Base-by-base conservation (phyloP, 2,329 filamentous ascomycete species). In the Furcasterigmium furcatum region DNA sequence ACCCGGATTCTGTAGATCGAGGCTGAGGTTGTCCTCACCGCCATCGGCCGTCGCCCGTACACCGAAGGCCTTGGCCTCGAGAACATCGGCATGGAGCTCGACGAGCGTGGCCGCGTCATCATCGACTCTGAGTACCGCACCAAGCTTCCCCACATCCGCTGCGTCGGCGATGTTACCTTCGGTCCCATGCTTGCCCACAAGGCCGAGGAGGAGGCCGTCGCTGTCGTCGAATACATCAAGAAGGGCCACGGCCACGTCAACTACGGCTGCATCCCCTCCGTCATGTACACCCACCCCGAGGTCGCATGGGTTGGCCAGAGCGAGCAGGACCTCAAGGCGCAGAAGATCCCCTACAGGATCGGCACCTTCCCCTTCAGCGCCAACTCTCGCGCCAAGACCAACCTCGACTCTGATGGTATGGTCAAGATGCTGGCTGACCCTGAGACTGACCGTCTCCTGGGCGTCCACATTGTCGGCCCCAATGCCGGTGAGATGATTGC, bases 401-500 rank as follows among this genome's bases (percentile, higher is more conserved):
- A 97, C 78, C 77, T 95, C 57, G 94, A 99, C 65, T 88, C 88
- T 29, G 94, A 99, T 48, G 94, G 94, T 58, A 74, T 96, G 69
- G 94, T 99, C 60, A 99, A 99, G 81, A 95, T 99, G 76, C 78
- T 99, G 51, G 86, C 91, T 30, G 94, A 99, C 66, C 90, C 91
- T 43, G 88, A 97, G 80, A 99, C 94, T 29, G 94, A 99, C 72
- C 84, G 94, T 57, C 87, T 99, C 57, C 78, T 99, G 52, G 94
- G 94, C 55, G 86, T 96, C 54, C 94, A 99, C 79, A 97, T 99
- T 69, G 86, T 99, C 59, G 94, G 94, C 49, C 80, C 94, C 58
- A 94, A 94, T 67, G 94, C 94, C 36, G 94, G 94, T 62, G 94
- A 99, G 79, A 97, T 99, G 94, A 96, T 99, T 74, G 94, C 94